These are phyloP conservation scores for Salix suchowensis DNA, from an alignment of 345 rosid species.

Conservation along the genomic window DNA sequence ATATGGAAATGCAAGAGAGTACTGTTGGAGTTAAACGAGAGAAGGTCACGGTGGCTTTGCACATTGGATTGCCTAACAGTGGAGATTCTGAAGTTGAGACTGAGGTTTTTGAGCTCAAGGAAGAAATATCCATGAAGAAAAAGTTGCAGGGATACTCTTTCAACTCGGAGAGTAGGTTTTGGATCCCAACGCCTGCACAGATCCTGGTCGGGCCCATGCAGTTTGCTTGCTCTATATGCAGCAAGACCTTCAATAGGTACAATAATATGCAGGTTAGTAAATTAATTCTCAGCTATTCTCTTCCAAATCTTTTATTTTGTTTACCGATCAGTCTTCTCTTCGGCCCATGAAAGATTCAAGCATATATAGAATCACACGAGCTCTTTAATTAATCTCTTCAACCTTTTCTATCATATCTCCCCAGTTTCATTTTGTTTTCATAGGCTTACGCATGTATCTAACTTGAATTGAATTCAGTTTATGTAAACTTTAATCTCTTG, in stretches of 20 bases:
- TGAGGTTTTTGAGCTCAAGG: conserved; percentile 10
- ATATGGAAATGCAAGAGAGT: conserved; percentile 5
- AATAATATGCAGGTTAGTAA: conserved; percentile 81
- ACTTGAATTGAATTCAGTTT: neutral
- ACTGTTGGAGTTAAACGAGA: conserved; percentile 30
- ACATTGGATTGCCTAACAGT: conserved; percentile 59
- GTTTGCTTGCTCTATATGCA: conserved; percentile 66
- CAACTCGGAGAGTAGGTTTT: conserved; percentile 53
- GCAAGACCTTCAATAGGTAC: conserved; percentile 83
- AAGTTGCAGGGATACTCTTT: conserved; percentile 27
- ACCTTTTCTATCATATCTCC: neutral
- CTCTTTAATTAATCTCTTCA: neutral
- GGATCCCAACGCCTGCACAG: conserved; percentile 83
- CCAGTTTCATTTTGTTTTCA: neutral
- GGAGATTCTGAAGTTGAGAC: conserved; percentile 9
- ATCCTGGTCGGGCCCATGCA: conserved; percentile 84
- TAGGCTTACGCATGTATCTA: neutral
- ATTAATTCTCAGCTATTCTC: neutral
- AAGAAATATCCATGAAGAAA: conserved; percentile 26
- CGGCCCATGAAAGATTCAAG: neutral
- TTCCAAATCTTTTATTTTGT: neutral
- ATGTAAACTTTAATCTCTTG: neutral
- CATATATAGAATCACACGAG: neutral
- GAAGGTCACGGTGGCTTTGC: conserved; percentile 51
- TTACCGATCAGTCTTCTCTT: neutral